These are phyloP conservation scores for Nemania serpens DNA, from an alignment of 2,329 filamentous ascomycete genomes.

Conservation along the genomic window DNA sequence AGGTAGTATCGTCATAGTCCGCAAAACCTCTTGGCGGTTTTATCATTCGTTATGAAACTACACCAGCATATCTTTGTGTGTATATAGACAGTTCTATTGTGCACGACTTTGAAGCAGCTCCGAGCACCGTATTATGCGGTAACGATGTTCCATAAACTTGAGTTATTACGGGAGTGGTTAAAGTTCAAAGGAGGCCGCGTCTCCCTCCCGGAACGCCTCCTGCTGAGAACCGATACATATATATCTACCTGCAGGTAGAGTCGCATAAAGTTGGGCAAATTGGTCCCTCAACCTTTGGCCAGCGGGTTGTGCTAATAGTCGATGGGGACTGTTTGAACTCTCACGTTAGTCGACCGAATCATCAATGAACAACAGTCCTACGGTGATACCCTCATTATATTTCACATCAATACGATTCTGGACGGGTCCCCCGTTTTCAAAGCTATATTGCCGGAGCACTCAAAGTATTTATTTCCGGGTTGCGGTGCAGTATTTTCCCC, in stretches of 20 bases:
- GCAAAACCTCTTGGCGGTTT: no score
- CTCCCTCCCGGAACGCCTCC: constrained; percentile 2
- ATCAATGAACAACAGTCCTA: not conserved
- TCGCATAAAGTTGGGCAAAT: not conserved
- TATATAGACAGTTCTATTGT: no score
- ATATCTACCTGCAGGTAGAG: not conserved
- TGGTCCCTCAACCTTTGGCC: not conserved
- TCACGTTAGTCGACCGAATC: not conserved
- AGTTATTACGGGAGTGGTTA: not conserved
- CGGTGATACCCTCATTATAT: not conserved
- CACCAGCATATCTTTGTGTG: not conserved
- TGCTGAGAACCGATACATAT: not conserved
- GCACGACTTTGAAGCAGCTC: not conserved
- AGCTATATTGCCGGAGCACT: not conserved
- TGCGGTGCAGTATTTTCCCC: not conserved
- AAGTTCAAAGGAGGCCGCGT: constrained; percentile 4
- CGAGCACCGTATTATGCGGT: no score
- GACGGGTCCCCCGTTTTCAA: not conserved
- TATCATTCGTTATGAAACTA: not conserved
- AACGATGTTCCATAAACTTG: not conserved
- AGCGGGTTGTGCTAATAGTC: not conserved
- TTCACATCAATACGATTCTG: not conserved
- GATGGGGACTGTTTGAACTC: not conserved
- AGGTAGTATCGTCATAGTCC: not conserved
- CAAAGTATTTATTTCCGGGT: no score